Conservation (phyloP, 345 rosid genomes). For the Acer campestre region DNA sequence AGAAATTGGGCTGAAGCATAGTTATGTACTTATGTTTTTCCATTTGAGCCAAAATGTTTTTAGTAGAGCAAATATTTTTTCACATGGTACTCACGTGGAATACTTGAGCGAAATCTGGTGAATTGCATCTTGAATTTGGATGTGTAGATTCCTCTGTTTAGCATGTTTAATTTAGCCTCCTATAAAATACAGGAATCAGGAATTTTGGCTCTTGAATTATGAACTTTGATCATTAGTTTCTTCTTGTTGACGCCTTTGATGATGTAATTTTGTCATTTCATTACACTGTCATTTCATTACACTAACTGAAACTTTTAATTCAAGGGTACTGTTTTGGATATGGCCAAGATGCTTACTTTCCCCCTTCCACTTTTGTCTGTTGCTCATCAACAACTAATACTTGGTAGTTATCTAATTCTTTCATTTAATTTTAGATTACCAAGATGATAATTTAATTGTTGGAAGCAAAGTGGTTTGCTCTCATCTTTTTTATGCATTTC, state of each 20-base stretch:
- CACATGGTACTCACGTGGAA: not conserved
- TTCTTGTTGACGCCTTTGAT: constrained; percentile 1
- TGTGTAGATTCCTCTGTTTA: not conserved
- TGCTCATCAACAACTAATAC: constrained; percentile 81
- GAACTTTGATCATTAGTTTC: not conserved
- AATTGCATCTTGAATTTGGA: not conserved
- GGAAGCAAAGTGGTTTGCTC: constrained; percentile 9
- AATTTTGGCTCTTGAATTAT: not conserved
- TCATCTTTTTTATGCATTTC: constrained; percentile 19
- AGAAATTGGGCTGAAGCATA: not conserved
- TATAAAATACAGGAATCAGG: not conserved
- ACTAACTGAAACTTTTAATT: constrained; percentile 33
- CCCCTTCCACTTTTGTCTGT: constrained; percentile 81
- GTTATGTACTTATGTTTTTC: not conserved
- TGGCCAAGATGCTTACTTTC: constrained; percentile 73
- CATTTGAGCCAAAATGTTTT: not conserved
- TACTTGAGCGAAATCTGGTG: not conserved
- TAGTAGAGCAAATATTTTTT: constrained; percentile 3
- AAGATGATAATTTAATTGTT: constrained; percentile 12
- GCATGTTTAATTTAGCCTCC: not conserved
- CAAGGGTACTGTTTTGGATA: constrained; percentile 66
- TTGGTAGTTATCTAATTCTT: constrained; percentile 45
- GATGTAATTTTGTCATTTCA: constrained; percentile 2
- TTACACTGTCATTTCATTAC: constrained; percentile 14
- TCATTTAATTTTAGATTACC: constrained; percentile 10